A percentile compares a stretch with the other conserved stretches of the same genome.
phyloP scores from a whole-genome alignment of 139 green algal species.

The Coelastrella sp. region DNA sequence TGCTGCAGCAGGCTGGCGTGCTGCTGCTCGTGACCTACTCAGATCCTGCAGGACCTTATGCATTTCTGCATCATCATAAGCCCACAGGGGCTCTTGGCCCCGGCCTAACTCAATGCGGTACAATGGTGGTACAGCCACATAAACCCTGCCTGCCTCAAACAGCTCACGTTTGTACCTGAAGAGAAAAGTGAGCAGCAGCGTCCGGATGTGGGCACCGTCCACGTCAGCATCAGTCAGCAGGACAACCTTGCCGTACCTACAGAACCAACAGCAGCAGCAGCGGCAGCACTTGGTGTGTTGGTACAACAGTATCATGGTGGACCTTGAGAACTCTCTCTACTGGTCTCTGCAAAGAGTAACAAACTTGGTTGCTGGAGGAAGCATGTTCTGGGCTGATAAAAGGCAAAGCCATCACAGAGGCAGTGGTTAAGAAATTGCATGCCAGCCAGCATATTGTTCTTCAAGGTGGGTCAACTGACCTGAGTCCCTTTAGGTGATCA shows the following conservation, averaged over 20 bases:
- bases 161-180: constrained; percentile 91
- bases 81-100: constrained; percentile 65
- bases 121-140: constrained; percentile 95
- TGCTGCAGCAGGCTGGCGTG: constrained; percentile 66
- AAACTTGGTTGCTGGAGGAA: not conserved
- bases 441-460: too few relatives aligned
- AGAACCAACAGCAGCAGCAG: constrained; percentile 39
- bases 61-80: constrained; percentile 84
- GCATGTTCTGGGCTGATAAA: too few relatives aligned
- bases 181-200: constrained; percentile 98
- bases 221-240: constrained; percentile 99
- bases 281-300: not conserved
- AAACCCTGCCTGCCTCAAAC: constrained; percentile 92
- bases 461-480: not conserved
- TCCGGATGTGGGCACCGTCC: constrained; percentile 98
- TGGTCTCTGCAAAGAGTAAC: not conserved
- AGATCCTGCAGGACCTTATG: constrained; percentile 47
- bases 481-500: not conserved
- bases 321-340: not conserved
- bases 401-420: too few relatives aligned
- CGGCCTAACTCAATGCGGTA: constrained; percentile 76
- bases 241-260: constrained; percentile 88
- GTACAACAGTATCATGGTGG: not conserved
- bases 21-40: not conserved
- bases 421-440: too few relatives aligned